Evolutionary conservation across 352 stramenopile species (phyloP), one percentile per base, ranked within the genome.

Genomic region (Thraustochytrium sp.): DNA sequence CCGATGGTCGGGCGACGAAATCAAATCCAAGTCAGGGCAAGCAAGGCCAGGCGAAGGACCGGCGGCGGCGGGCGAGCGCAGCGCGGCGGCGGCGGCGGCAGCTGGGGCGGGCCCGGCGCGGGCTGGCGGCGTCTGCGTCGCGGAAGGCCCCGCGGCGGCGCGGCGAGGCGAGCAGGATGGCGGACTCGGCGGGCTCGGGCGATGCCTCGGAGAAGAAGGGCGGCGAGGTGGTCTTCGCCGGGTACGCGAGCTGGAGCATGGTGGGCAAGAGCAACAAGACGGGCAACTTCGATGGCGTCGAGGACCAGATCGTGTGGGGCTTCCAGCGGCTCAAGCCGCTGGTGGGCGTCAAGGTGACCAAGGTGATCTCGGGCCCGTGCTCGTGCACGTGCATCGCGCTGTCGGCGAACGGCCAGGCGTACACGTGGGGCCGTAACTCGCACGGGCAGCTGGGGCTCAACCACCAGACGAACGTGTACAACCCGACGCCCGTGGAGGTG

Each of bases 351-450:
- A 84, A 84, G 59, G 49, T 84, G 18, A 80, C 37, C 40, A 84
- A 75, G 51, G 59, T 84, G 4, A 36, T 84, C 75, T 76, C 75
- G 5, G 75, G 75, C 16, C 61, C 75, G 8, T 26, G 21, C 44
- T 84, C 75, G 11, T n/a, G 38, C 13, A 56, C 55, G 11, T 76
- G 77, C 53, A 53, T 84, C 40, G 91, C 91, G 1, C 38, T 96
- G 63, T 94, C 91, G 0, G 80, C 91, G n/a, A 88, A 85, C 34
- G 92, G 92, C 23, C 92, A 95, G 56, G 42, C 96, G 31, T 96
- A 95, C 86, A 93, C 92, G 2, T 97, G 92, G 92, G 93, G 93
- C 1, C 85, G 91, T 21, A 94, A 94, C 77, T 91, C 90, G 21
- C 91, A 96, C 82, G 93, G 92, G 0, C 92, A 97, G 61, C 89